A percentile compares a stretch with the other conserved stretches of the same genome.
Evolutionary conservation across 495 filamentous ascomycete species (phyloP).

Genomic region (Hypoxylon rickii): DNA sequence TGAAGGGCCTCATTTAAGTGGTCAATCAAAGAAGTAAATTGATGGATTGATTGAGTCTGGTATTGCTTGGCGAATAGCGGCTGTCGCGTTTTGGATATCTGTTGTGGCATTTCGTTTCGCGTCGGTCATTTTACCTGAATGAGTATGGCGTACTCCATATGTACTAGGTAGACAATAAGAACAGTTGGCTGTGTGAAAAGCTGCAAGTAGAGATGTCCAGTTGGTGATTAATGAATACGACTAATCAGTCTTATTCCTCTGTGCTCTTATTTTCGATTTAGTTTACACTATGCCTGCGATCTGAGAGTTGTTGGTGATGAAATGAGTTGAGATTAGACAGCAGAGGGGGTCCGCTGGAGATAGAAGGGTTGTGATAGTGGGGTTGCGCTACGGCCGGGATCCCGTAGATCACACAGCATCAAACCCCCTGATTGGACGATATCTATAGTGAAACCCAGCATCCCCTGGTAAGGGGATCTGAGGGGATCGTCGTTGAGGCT

Average conservation of each 20-base stretch:
- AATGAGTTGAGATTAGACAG: too few relatives aligned
- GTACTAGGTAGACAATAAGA: not conserved
- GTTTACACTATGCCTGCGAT: too few relatives aligned
- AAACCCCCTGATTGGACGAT: conserved; percentile 23
- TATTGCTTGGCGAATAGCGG: too few relatives aligned
- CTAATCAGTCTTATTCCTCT: too few relatives aligned
- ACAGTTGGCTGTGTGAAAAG: not conserved
- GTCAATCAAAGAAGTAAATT: not conserved
- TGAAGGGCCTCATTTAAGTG: conserved; percentile 36
- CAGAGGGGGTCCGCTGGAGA: too few relatives aligned
- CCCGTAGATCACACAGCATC: conserved; percentile 29
- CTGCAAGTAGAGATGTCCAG: not conserved
- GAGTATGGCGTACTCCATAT: not conserved
- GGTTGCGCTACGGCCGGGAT: conserved; percentile 28
- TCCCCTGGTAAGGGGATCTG: conserved; percentile 13
- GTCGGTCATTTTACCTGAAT: not conserved
- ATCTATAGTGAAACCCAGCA: conserved; percentile 31
- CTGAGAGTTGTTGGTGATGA: too few relatives aligned
- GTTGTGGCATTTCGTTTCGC: not conserved
- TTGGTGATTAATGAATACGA: not conserved
- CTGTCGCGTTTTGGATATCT: not conserved
- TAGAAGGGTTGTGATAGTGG: conserved; percentile 20
- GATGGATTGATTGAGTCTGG: too few relatives aligned
- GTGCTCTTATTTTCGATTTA: too few relatives aligned
- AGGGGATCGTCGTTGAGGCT: conserved; percentile 32